Conservation (phyloP, 345 rosid species). For the Dovyalis caffra region DNA sequence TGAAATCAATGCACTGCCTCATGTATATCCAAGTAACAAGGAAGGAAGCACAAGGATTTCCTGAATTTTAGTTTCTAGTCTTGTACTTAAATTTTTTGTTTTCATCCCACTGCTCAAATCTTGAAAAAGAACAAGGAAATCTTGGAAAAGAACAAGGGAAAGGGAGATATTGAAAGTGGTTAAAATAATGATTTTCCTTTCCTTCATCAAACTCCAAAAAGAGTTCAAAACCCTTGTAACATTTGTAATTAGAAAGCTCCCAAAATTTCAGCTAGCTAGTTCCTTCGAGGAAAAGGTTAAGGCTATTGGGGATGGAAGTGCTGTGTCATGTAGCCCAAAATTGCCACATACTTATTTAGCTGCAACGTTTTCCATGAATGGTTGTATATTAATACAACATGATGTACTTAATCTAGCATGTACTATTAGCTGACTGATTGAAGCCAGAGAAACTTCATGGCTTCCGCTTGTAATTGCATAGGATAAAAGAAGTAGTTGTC, state of each 20-base stretch:
- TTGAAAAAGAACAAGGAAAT: too few species aligned
- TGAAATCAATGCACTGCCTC: conserved; percentile 11
- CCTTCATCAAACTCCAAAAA: background rate
- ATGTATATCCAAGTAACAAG: background rate
- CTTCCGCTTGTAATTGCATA: background rate
- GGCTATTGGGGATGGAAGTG: background rate
- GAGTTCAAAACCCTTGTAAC: background rate
- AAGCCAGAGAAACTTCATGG: background rate
- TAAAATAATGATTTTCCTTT: background rate
- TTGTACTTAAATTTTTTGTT: background rate
- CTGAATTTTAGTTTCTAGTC: background rate
- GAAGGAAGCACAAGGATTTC: background rate
- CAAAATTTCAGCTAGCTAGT: background rate
- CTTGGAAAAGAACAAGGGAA: background rate
- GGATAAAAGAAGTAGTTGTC: background rate
- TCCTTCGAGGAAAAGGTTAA: background rate
- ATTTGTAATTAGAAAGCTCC: background rate
- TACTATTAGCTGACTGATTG: background rate
- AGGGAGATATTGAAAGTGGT: background rate
- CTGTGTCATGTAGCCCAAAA: background rate
- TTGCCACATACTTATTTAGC: background rate
- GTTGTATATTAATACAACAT: too few species aligned
- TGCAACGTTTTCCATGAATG: background rate
- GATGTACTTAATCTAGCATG: background rate
- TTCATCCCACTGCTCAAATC: background rate